These are phyloP conservation scores for Huiozyma sinensis DNA, from an alignment of 805 yeast genomes.

Conservation along the genomic window DNA sequence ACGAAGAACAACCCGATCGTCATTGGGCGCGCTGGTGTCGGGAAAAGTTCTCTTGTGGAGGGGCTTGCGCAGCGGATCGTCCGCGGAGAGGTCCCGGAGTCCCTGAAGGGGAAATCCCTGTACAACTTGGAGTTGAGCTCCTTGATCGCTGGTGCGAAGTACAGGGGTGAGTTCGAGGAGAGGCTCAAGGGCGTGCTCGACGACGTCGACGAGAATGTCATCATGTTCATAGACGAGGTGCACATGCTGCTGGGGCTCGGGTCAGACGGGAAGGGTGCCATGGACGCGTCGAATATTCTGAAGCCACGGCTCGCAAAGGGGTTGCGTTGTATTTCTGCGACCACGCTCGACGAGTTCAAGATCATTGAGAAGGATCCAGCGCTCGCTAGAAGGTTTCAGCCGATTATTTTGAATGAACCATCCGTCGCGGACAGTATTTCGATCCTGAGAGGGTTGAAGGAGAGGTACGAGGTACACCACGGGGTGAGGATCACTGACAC, in stretches of 20 bases:
- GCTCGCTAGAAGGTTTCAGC: conserved; percentile 84
- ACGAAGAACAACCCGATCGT: conserved; percentile 93
- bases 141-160: conserved; percentile 89
- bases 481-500: conserved; percentile 91
- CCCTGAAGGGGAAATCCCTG: conserved; percentile 76
- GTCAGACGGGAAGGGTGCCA: conserved; percentile 76
- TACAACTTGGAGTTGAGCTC: conserved; percentile 81
- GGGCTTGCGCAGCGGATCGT: conserved; percentile 92
- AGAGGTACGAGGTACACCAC: conserved; percentile 91
- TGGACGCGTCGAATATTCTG: conserved; percentile 87
- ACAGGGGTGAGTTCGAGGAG: conserved; percentile 92
- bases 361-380: conserved; percentile 96
- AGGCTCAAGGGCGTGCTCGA: conserved; percentile 70
- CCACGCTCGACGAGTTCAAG: conserved; percentile 89
- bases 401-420: conserved; percentile 80
- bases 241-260: conserved; percentile 87
- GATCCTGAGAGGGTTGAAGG: conserved; percentile 86
- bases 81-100: conserved; percentile 88
- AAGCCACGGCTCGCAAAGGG: conserved; percentile 95
- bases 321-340: conserved; percentile 90
- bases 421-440: conserved; percentile 84
- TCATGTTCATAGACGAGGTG: conserved; percentile 82
- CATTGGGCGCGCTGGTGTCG: conserved; percentile 96
- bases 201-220: conserved; percentile 70
- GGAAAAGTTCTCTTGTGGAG: conserved; percentile 94